A percentile compares a stretch with the other conserved stretches of the same genome.
These are phyloP conservation scores for Schizophyllum commune DNA, from an alignment of 1,284 basidiomycete species.

Conservation along the genomic window DNA sequence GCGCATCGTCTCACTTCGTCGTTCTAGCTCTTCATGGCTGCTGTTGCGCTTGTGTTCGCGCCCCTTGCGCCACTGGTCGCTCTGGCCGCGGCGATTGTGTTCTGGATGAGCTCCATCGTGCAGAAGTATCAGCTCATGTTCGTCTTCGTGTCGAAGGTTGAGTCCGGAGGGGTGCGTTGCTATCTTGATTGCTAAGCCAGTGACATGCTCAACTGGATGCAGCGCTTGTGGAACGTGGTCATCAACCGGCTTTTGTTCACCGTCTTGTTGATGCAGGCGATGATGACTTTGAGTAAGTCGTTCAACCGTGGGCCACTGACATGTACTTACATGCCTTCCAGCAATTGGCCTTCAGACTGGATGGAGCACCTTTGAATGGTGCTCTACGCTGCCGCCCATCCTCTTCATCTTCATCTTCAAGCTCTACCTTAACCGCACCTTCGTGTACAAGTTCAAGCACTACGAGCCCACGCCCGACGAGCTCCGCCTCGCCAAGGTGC, in stretches of 20 bases:
- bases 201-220: background rate
- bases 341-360: constrained; percentile 80
- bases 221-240: constrained; percentile 90
- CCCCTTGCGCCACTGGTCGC: constrained; percentile 85
- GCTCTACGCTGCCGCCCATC: constrained; percentile 68
- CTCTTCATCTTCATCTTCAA: constrained; percentile 77
- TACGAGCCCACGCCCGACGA: constrained; percentile 45
- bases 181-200: background rate
- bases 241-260: constrained; percentile 78
- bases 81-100: constrained; percentile 67
- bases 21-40: constrained; percentile 71
- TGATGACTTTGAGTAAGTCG: constrained; percentile 80
- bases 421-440: constrained; percentile 64
- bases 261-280: constrained; percentile 73
- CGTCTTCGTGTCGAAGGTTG: constrained; percentile 80
- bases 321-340: constrained; percentile 20
- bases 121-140: constrained; percentile 96
- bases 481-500: constrained; percentile 35
- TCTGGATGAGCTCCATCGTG: constrained; percentile 77
- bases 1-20: background rate
- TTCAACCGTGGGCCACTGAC: background rate
- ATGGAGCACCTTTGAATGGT: constrained; percentile 67
- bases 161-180: constrained; percentile 80
- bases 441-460: constrained; percentile 61
- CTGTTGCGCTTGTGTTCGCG: constrained; percentile 85